Evolutionary conservation across 2,329 filamentous ascomycete genomes (phyloP).

Genomic region (Passalora sequoiae): DNA sequence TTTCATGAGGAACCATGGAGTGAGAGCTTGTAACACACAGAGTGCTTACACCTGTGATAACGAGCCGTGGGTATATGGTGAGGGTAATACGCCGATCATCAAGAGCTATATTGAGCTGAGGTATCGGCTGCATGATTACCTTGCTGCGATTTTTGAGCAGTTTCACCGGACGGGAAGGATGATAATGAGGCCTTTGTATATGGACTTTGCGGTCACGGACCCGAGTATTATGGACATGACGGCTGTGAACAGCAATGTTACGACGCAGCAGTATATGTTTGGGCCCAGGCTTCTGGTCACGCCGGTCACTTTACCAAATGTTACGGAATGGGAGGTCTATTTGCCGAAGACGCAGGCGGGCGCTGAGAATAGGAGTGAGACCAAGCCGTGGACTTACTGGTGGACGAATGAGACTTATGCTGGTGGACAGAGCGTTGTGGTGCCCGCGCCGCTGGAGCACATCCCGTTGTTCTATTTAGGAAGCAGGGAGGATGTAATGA

Average conservation of each 20-base stretch:
- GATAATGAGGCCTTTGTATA: slow-evolving; percentile 38
- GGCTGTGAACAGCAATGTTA: slow-evolving; percentile 31
- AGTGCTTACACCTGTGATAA: slow-evolving; percentile 37
- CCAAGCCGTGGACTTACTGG: slow-evolving; percentile 38
- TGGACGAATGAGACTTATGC: slow-evolving; percentile 39
- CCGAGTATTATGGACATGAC: slow-evolving; percentile 24
- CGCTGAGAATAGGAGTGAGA: slow-evolving; percentile 22
- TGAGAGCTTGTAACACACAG: slow-evolving; percentile 27
- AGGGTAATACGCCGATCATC: slow-evolving; percentile 27
- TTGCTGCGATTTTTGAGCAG: slow-evolving; percentile 32
- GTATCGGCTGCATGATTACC: slow-evolving; percentile 29
- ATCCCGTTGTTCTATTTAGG: slow-evolving; percentile 31
- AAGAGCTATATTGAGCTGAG: slow-evolving; percentile 29
- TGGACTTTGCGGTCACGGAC: slow-evolving; percentile 36
- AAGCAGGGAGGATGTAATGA: slow-evolving; percentile 22
- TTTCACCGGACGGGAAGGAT: slow-evolving; percentile 33
- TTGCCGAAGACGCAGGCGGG: slow-evolving; percentile 28
- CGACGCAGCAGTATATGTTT: slow-evolving; percentile 40
- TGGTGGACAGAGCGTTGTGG: slow-evolving; percentile 34
- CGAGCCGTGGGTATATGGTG: slow-evolving; percentile 32
- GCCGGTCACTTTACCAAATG: slow-evolving; percentile 35
- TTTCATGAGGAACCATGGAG: slow-evolving; percentile 33
- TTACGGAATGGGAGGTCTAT: slow-evolving; percentile 37
- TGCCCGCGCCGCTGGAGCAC: slow-evolving; percentile 28
- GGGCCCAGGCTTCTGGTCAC: slow-evolving; percentile 36